Conservation (phyloP, 1,139 yeast species). For the Hyphopichia wangnamkhiaoensis region DNA sequence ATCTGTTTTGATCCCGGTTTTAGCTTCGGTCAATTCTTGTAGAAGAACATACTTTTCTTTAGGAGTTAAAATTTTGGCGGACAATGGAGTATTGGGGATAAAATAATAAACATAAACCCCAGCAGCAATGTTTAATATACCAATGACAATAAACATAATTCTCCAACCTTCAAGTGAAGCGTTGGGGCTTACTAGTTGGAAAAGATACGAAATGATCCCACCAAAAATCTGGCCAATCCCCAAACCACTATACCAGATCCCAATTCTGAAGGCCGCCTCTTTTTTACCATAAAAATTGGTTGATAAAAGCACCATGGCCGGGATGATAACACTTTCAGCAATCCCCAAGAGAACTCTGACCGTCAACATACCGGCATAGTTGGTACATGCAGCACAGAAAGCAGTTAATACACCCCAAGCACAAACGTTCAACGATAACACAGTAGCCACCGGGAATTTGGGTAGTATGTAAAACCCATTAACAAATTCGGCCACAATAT, state of each 20-base stretch:
- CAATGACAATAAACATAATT: constrained; percentile 12
- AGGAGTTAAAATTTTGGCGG: constrained; percentile 11
- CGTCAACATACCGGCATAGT: constrained; percentile 33
- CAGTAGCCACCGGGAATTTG: constrained; percentile 18
- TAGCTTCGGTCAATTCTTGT: constrained; percentile 7
- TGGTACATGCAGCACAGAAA: constrained; percentile 14
- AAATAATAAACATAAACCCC: constrained; percentile 10
- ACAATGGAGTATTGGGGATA: constrained; percentile 12
- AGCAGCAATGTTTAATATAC: constrained; percentile 10
- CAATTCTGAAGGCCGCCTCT: constrained; percentile 11
- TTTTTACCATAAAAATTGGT: constrained; percentile 11
- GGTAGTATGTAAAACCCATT: constrained; percentile 28
- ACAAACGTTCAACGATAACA: constrained; percentile 14
- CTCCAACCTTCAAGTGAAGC: constrained; percentile 11
- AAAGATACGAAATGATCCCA: constrained; percentile 13
- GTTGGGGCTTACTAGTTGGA: constrained; percentile 9
- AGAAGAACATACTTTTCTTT: constrained; percentile 12
- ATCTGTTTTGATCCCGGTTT: constrained; percentile 10
- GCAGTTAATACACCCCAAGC: constrained; percentile 22
- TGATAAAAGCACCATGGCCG: constrained; percentile 45
- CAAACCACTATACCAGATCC: constrained; percentile 65
- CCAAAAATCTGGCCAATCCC: constrained; percentile 43
- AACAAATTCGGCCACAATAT: constrained; percentile 8
- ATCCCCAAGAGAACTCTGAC: constrained; percentile 42
- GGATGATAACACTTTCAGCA: constrained; percentile 50